These are phyloP conservation scores for Coniochaeta sp. DNA, from an alignment of 2,329 filamentous ascomycete species.

Conservation along the genomic window DNA sequence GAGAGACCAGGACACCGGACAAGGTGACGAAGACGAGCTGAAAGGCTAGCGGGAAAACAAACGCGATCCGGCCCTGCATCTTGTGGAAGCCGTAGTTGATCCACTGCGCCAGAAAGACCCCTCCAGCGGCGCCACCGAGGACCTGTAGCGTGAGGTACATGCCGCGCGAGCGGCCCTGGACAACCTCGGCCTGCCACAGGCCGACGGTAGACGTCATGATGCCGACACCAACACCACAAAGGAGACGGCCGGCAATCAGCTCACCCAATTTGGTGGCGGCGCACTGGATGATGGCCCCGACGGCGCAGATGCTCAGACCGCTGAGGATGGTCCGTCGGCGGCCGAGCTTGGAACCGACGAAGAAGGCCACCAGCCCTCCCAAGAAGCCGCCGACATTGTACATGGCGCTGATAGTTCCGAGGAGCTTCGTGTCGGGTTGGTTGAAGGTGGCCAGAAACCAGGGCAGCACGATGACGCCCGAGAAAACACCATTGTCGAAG, in stretches of 20 bases:
- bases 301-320: conserved; percentile 17
- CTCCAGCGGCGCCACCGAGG: conserved; percentile 15
- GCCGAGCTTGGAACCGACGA: conserved; percentile 13
- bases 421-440: conserved; percentile 24
- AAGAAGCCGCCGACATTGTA: conserved; percentile 29
- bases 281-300: conserved; percentile 19
- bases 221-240: conserved; percentile 20
- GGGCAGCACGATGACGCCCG: conserved; percentile 35
- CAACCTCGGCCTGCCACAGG: conserved; percentile 35
- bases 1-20: conserved; percentile 17
- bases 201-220: conserved; percentile 24
- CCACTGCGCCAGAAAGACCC: conserved; percentile 20
- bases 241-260: conserved; percentile 31
- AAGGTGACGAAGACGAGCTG: conserved; percentile 22
- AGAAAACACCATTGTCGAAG: conserved; percentile 41
- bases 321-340: conserved; percentile 15
- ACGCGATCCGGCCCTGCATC: conserved; percentile 15
- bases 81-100: conserved; percentile 23
- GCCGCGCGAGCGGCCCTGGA: conserved; percentile 31
- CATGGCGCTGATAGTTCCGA: conserved; percentile 32
- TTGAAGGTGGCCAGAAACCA: conserved; percentile 32
- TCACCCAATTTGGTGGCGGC: conserved; percentile 26
- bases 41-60: conserved; percentile 22
- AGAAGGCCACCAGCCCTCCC: conserved; percentile 19
- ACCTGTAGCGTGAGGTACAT: conserved; percentile 29